These are phyloP conservation scores for Tephrocybe sp. DNA, from an alignment of 768 basidiomycete species.

Conservation along the genomic window DNA sequence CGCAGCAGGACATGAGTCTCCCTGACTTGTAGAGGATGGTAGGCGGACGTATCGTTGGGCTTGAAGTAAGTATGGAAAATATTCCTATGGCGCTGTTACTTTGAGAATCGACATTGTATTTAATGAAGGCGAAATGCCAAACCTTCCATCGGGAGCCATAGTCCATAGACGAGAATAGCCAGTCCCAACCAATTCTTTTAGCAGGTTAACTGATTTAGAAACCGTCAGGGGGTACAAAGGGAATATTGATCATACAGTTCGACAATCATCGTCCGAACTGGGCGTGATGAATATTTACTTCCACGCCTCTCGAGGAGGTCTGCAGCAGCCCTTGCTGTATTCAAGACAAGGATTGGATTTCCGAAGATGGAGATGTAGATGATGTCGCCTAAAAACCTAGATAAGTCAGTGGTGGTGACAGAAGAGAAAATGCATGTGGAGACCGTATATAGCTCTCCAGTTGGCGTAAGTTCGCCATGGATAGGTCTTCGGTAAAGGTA, in stretches of 20 bases:
- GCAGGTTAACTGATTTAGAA: neutral
- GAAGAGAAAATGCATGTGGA: neutral
- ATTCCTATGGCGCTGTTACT: conserved; percentile 36
- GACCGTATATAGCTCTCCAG: conserved; percentile 46
- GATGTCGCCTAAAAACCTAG: conserved; percentile 41
- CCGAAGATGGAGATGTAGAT: conserved; percentile 44
- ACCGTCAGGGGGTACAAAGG: neutral
- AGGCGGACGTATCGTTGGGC: conserved; percentile 21
- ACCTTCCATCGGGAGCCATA: conserved; percentile 26
- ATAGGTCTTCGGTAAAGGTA: conserved; percentile 31
- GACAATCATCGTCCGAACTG: conserved; percentile 39
- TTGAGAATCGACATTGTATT: too few relatives aligned
- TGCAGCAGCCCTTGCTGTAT: conserved; percentile 36
- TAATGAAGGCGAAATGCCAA: too few relatives aligned
- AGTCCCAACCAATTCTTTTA: conserved; percentile 46
- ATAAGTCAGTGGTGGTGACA: neutral
- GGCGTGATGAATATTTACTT: conserved; percentile 44
- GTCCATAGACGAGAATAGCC: conserved; percentile 38
- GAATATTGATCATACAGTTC: conserved; percentile 34
- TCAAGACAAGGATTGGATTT: conserved; percentile 47
- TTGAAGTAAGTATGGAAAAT: conserved; percentile 40
- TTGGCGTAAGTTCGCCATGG: conserved; percentile 47
- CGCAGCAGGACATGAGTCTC: conserved; percentile 38
- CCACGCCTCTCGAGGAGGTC: conserved; percentile 49
- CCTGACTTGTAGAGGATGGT: conserved; percentile 29